Conservation (phyloP, 2,329 filamentous ascomycete genomes). For the Furcasterigmium sp. region DNA sequence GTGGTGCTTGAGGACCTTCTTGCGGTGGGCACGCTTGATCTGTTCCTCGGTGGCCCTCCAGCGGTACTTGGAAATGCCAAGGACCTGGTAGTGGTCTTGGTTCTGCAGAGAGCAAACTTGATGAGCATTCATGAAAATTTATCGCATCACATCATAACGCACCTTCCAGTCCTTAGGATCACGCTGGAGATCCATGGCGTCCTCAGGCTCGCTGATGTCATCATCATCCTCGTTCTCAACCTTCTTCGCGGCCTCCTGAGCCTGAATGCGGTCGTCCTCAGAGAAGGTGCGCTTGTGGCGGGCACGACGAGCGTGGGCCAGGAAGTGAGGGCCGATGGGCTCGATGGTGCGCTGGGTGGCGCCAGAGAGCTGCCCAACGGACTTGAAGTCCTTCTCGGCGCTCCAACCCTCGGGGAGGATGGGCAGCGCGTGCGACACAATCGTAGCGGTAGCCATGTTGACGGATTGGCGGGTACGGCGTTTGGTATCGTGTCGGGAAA, state of each 20-base stretch:
- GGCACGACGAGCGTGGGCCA: conserved; percentile 92
- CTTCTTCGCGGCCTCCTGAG: conserved; percentile 91
- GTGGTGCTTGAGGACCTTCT: conserved; percentile 99
- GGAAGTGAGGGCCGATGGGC: conserved; percentile 94
- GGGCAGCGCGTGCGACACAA: conserved; percentile 64
- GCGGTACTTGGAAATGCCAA: conserved; percentile 88
- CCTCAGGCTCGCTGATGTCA: conserved; percentile 91
- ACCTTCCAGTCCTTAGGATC: conserved; percentile 99
- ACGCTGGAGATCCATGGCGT: conserved; percentile 83
- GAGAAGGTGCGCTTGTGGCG: conserved; percentile 97
- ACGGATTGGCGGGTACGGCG: not conserved
- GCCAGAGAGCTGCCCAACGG: conserved; percentile 68
- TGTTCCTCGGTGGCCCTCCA: conserved; percentile 93
- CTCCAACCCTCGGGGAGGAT: conserved; percentile 75
- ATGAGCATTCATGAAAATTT: conserved; percentile 2
- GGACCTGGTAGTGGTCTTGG: conserved; percentile 97
- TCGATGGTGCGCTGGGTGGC: conserved; percentile 85
- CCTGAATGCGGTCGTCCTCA: conserved; percentile 96
- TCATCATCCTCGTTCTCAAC: conserved; percentile 85
- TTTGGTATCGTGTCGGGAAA: not conserved
- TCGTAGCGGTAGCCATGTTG: conserved; percentile 58
- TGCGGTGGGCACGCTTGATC: conserved; percentile 98
- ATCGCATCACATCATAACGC: conserved; percentile 33
- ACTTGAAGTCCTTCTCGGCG: conserved; percentile 88
- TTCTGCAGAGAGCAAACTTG: conserved; percentile 44